Base-by-base conservation (phyloP, 169 alveolate genomes). In the Cryptosporidium ryanae region DNA sequence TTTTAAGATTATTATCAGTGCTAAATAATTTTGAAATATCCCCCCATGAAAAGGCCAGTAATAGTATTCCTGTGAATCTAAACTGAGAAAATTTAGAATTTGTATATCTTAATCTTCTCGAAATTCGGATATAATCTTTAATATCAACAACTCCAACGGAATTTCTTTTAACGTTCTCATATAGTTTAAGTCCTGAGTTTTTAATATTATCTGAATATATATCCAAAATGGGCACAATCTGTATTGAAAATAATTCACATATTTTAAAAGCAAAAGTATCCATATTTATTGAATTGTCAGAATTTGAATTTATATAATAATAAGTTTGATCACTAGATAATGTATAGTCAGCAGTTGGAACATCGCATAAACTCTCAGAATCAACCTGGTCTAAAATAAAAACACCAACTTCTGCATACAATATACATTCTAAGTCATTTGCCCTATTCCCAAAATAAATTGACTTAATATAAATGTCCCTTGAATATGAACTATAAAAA, bases 401-500 rank as follows among this genome's bases (percentile, higher is more conserved):
- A 44, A 76, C 32, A 23, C 87, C 87, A 38, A 76, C 25, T 59
- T 76, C 87, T 8, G 87, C 64, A 48, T 59, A 76, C 8, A 76
- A 43, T 5, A 76, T 57, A 17, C 76, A 76, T 52, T 76, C 87
- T 23, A 76, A 46, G 17, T 76, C 87, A 21, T 55, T 76, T 13
- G 54, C 87, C n/a, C 65, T 76, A 48, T 61, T 61, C 12, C 87
- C 87, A 59, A 76, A 8, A 44, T 38, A 76, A 2, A 76, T 38
- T 10, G 87, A 76, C 17, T 76, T 55, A 10, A 76, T 61, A 38
- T 76, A 76, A n/a, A 76, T 57, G n/a, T 76, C 76, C 2, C 31
- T 21, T 18, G 25, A 27, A 31, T 64, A 48, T 23, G 59, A 49
- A 17, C 25, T 49, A 2, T 34, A 21, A 44, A 70, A 8, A 46